Conservation (phyloP, 78 protist genomes). For the Corallochytrium limacisporum region DNA sequence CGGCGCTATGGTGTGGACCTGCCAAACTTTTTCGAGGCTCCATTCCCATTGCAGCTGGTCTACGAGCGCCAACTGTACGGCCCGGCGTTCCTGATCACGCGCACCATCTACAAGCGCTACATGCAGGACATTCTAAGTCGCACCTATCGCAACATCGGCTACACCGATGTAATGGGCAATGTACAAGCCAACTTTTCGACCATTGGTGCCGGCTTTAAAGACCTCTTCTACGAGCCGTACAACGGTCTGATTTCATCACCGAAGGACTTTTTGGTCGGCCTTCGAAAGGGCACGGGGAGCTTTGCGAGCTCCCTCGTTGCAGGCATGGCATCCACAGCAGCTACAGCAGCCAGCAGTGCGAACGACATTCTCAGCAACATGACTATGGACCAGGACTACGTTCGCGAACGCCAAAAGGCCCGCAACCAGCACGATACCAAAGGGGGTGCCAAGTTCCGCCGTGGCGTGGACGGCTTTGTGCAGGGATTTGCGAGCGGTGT, state of each 20-base stretch:
- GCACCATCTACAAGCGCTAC: no score
- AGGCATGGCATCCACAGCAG: not conserved
- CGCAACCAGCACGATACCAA: conserved; percentile 30
- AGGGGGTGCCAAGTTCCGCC: conserved; percentile 17
- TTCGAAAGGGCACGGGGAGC: conserved; percentile 28
- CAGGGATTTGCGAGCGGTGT: conserved; percentile 55
- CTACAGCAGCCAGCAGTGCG: not conserved
- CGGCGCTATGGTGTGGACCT: no score
- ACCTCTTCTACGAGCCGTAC: conserved; percentile 72
- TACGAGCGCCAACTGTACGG: no score
- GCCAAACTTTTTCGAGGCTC: no score
- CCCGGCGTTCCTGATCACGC: no score
- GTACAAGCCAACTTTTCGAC: conserved; percentile 60
- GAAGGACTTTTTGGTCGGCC: conserved; percentile 44
- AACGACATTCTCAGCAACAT: not conserved
- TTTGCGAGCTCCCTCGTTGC: not conserved
- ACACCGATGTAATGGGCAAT: conserved; percentile 63
- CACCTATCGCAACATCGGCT: conserved; percentile 43
- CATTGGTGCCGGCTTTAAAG: conserved; percentile 53
- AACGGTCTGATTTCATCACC: conserved; percentile 45
- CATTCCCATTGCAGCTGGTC: no score
- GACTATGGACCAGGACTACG: conserved; percentile 6
- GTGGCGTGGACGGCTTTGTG: conserved; percentile 28
- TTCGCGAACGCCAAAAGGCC: conserved; percentile 16
- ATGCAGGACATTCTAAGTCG: not conserved